phyloP scores from a whole-genome alignment of 331 rosid genomes.

The Ulmus americana region DNA sequence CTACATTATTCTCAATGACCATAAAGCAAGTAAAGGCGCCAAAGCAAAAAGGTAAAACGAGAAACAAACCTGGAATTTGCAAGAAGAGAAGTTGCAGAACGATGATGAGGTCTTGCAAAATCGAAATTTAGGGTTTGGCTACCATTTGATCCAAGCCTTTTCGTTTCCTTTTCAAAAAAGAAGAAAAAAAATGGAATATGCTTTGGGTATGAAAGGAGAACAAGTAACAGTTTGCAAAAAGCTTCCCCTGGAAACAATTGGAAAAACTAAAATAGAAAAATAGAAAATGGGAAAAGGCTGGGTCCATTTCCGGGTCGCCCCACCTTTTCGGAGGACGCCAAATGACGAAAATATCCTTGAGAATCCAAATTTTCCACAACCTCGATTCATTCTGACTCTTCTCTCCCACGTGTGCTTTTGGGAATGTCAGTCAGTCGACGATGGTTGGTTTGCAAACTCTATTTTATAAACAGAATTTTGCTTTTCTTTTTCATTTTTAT shows the following conservation, averaged over 20 bases:
- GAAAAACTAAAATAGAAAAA: not conserved
- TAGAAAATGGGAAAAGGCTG: not conserved
- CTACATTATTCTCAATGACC: slow-evolving; percentile 10
- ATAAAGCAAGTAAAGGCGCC: slow-evolving; percentile 20
- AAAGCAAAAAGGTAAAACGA: not conserved
- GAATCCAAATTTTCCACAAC: not conserved
- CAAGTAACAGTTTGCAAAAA: slow-evolving; percentile 23
- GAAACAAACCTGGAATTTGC: slow-evolving; percentile 23
- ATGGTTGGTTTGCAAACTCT: too few species aligned
- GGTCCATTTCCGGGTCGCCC: not conserved
- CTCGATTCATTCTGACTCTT: not conserved
- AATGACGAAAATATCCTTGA: slow-evolving; percentile 18
- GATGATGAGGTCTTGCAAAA: slow-evolving; percentile 26
- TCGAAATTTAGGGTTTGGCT: slow-evolving; percentile 8
- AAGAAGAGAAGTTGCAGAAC: not conserved
- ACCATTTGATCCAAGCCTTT: slow-evolving; percentile 7
- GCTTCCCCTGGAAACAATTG: not conserved
- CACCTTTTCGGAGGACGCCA: not conserved
- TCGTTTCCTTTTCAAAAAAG: not conserved
- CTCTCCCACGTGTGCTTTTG: not conserved
- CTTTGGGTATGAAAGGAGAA: slow-evolving; percentile 29
- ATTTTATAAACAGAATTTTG: too few species aligned
- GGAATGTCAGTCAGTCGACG: not conserved
- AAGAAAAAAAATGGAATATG: slow-evolving; percentile 35
- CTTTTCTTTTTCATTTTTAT: too few species aligned